phyloP scores from a whole-genome alignment of 257 asterid species.

The Voacanga thouarsii region DNA sequence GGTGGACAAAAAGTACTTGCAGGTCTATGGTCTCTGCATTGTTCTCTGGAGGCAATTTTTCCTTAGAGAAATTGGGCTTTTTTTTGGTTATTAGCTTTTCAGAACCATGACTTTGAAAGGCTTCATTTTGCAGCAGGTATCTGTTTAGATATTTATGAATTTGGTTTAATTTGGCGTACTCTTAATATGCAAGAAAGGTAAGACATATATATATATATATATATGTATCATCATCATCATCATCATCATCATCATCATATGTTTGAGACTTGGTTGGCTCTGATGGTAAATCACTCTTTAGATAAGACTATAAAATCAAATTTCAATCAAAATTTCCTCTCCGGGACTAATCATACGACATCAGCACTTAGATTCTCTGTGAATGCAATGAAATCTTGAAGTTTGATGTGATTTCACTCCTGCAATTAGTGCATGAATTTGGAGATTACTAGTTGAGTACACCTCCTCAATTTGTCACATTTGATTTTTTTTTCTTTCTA shows the following conservation, averaged over 20 bases:
- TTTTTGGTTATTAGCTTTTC: slow-evolving; percentile 32
- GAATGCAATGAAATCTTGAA: neutral
- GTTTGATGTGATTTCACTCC: neutral
- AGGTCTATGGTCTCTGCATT: slow-evolving; percentile 33
- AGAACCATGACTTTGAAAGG: slow-evolving; percentile 35
- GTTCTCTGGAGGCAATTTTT: slow-evolving; percentile 32
- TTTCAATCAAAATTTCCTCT: neutral
- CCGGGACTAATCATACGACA: neutral
- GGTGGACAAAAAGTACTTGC: slow-evolving; percentile 30
- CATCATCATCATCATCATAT: slow-evolving; percentile 10
- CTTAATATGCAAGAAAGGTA: slow-evolving; percentile 19
- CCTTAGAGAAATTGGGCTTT: slow-evolving; percentile 23
- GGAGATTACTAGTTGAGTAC: too few species aligned
- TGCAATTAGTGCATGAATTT: neutral
- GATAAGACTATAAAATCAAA: slow-evolving; percentile 9
- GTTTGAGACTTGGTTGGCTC: slow-evolving; percentile 12
- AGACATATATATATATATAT: too few species aligned
- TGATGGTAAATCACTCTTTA: slow-evolving; percentile 17
- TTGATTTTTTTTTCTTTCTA: too few species aligned
- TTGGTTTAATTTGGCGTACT: slow-evolving; percentile 31
- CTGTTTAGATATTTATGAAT: slow-evolving; percentile 28
- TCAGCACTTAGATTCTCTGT: neutral
- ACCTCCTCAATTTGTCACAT: too few species aligned
- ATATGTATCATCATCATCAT: slow-evolving; percentile 16
- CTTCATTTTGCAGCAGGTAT: slow-evolving; percentile 41